Conservation (phyloP, 345 rosid species). For the Moricandia moricandioides region DNA sequence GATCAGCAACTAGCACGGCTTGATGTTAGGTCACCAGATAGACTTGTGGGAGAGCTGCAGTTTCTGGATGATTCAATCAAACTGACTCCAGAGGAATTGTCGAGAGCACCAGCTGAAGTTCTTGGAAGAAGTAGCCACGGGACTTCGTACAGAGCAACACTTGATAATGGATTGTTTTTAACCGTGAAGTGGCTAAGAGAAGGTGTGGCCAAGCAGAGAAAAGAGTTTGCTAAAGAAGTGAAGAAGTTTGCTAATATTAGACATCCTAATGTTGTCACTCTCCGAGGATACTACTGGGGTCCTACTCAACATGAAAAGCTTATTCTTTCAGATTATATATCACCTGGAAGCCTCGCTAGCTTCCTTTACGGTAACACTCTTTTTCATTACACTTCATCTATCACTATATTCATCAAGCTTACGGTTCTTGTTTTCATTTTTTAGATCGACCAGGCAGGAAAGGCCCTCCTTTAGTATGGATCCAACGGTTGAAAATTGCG, state of each 20-base stretch:
- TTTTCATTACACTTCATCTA: background rate
- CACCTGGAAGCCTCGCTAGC: constrained; percentile 95
- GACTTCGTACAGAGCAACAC: constrained; percentile 89
- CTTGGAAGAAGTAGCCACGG: constrained; percentile 98
- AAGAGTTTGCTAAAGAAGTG: constrained; percentile 94
- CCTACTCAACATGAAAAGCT: constrained; percentile 98
- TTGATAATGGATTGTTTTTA: constrained; percentile 81
- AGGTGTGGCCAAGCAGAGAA: constrained; percentile 95
- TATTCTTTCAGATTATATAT: constrained; percentile 86
- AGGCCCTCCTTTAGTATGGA: constrained; percentile 83
- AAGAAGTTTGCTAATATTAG: constrained; percentile 90
- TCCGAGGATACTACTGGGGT: constrained; percentile 99
- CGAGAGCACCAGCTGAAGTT: constrained; percentile 97
- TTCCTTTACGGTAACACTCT: constrained; percentile 76
- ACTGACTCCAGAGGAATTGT: constrained; percentile 88
- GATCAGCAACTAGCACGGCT: constrained; percentile 72
- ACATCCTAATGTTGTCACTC: constrained; percentile 94
- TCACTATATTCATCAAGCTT: background rate
- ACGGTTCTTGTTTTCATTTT: constrained; percentile 8
- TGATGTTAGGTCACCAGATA: constrained; percentile 90
- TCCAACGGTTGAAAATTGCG: constrained; percentile 83
- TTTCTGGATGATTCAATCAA: constrained; percentile 88
- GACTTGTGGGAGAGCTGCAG: constrained; percentile 81
- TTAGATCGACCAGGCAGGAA: constrained; percentile 94
- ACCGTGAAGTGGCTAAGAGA: constrained; percentile 98